These are phyloP conservation scores for Actinomortierella wolfii DNA, from an alignment of 371 early-diverging fungal species.

Conservation along the genomic window DNA sequence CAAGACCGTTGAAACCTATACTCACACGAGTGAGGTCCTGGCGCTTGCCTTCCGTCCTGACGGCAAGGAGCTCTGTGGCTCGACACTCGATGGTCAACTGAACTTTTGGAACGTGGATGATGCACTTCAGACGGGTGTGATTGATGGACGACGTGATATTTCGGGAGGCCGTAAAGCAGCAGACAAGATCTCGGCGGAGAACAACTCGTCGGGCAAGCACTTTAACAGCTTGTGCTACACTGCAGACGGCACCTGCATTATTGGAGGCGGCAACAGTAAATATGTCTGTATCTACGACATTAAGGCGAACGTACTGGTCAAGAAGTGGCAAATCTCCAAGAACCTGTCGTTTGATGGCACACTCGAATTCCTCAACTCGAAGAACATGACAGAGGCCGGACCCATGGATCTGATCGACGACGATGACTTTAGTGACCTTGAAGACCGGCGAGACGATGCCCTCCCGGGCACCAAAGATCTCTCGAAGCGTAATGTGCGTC, in stretches of 20 bases:
- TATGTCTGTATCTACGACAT: slow-evolving; percentile 96
- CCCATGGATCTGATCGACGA: slow-evolving; percentile 83
- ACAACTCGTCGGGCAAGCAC: slow-evolving; percentile 82
- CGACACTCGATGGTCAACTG: slow-evolving; percentile 93
- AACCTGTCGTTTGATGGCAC: slow-evolving; percentile 94
- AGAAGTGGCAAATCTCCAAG: slow-evolving; percentile 88
- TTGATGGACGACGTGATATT: slow-evolving; percentile 95
- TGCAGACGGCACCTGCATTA: slow-evolving; percentile 87
- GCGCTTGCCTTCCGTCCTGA: slow-evolving; percentile 91
- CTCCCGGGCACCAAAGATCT: slow-evolving; percentile 93
- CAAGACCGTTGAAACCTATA: slow-evolving; percentile 78
- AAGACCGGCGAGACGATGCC: slow-evolving; percentile 79
- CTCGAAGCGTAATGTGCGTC: slow-evolving; percentile 73
- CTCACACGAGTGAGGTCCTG: slow-evolving; percentile 86
- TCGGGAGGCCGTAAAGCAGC: slow-evolving; percentile 81
- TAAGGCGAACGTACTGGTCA: slow-evolving; percentile 72
- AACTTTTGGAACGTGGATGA: slow-evolving; percentile 88
- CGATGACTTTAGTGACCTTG: slow-evolving; percentile 76
- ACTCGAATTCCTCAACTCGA: slow-evolving; percentile 85
- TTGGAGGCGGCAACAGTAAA: slow-evolving; percentile 94
- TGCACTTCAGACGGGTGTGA: slow-evolving; percentile 68
- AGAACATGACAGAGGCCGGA: slow-evolving; percentile 95
- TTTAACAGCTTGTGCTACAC: slow-evolving; percentile 95
- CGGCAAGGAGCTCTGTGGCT: slow-evolving; percentile 82
- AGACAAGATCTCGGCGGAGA: slow-evolving; percentile 84